phyloP scores from a whole-genome alignment of 179 eudicot species.

The Spinacia oleracea region DNA sequence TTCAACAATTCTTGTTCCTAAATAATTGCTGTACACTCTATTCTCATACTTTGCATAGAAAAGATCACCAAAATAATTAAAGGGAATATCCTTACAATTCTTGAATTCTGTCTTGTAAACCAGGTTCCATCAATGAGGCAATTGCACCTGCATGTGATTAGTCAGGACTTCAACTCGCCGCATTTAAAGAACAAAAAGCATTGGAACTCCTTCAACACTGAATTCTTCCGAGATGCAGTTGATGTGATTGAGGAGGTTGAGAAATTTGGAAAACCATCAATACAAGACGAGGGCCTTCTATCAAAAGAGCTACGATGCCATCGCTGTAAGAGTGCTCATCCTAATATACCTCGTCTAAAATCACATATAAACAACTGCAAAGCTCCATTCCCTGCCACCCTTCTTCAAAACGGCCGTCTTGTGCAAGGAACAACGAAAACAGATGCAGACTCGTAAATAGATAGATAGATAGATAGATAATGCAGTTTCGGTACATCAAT shows the following conservation, averaged over 20 bases:
- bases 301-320: conserved; percentile 83
- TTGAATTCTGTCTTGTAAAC: conserved; percentile 9
- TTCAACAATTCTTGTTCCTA: neutral
- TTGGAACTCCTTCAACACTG: conserved; percentile 90
- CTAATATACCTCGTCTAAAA: conserved; percentile 82
- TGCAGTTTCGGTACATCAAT: neutral
- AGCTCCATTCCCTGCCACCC: conserved; percentile 55
- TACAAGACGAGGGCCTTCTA: conserved; percentile 50
- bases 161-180: conserved; percentile 83
- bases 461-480: conserved; percentile 16
- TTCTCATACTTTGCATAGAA: neutral
- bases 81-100: neutral
- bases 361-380: conserved; percentile 60
- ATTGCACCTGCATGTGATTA: conserved; percentile 94
- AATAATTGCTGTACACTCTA: neutral
- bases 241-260: conserved; percentile 76
- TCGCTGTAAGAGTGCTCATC: conserved; percentile 89
- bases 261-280: conserved; percentile 43
- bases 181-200: conserved; percentile 91
- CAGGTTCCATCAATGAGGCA: conserved; percentile 96
- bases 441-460: conserved; percentile 16
- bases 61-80: neutral
- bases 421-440: conserved; percentile 36
- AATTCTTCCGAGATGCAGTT: conserved; percentile 75
- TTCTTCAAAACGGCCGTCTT: conserved; percentile 59